Conservation (phyloP, 345 rosid species). For the Salix purpurea region DNA sequence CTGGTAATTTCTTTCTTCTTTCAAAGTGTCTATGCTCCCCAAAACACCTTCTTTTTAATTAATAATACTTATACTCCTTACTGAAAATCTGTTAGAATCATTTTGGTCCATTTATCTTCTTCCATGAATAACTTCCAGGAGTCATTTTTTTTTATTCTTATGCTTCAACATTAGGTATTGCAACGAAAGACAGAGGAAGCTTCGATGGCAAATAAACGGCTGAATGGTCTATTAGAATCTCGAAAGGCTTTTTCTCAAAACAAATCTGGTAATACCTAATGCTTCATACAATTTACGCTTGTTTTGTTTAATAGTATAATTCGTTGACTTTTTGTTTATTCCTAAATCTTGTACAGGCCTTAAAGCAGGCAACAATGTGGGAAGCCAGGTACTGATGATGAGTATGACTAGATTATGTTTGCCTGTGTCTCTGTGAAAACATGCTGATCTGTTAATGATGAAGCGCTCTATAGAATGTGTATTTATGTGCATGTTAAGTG, state of each 20-base stretch:
- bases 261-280: conserved; percentile 30
- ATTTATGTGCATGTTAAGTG: neutral
- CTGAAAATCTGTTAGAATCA: no score
- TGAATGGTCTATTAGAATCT: conserved; percentile 46
- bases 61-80: no score
- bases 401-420: neutral
- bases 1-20: conserved; percentile 39
- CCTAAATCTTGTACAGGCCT: conserved; percentile 40
- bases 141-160: conserved; percentile 1
- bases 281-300: neutral
- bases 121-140: neutral
- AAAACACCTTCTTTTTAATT: neutral
- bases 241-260: conserved; percentile 37
- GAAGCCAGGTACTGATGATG: conserved; percentile 43
- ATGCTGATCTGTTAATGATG: neutral
- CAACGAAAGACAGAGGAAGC: conserved; percentile 75
- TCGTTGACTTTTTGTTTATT: conserved; percentile 12
- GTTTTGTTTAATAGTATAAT: neutral
- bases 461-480: neutral
- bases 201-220: conserved; percentile 48
- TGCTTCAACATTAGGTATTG: conserved; percentile 49
- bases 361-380: conserved; percentile 34
- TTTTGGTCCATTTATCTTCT: no score
- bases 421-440: neutral
- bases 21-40: conserved; percentile 3